Base-by-base conservation (phyloP, 352 stramenopile genomes). In the Peronospora destructor region DNA sequence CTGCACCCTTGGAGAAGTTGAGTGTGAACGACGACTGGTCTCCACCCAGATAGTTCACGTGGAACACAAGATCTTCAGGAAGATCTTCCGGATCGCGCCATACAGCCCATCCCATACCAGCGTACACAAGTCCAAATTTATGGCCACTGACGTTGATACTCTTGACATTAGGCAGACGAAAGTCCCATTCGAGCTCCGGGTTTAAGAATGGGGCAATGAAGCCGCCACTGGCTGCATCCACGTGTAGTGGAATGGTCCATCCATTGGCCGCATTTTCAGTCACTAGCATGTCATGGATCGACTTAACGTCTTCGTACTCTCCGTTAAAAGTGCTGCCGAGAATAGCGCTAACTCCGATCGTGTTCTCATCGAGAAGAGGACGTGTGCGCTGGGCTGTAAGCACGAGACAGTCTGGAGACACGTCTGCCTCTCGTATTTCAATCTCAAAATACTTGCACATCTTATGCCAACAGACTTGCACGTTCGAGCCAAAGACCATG, bases 391-490 rank as follows among this genome's bases (percentile, higher is more conserved):
- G 74, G 10, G 89, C 70, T 45, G 85, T 95, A 32, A 96, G 75
- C 43, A 94, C 76, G 11, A 96, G 82, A 14, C 57, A 73, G 56
- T 95, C 85, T 2, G 76, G 70, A 23, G 84, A 94, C 35, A 97
- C 84, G 40, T 90, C 75, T 28, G 86, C 84, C 49, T 96, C 76
- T 32, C 87, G 84, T 35, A 89, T 76, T 49, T 96, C 87, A 43
- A 97, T 83, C 55, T 97, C 89, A 73, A 97, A 96, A 68, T 96
- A 97, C 57, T 87, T 87, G 76, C 87, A 96, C 69, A 95, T 87
- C 66, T 97, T 97, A 70, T 97, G 85, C 89, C 89, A 97, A 68
- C 86, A 93, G 19, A 95, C 86, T 55, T 96, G 85, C 16, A 95
- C 87, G 61, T 96, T 96, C 14, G 82, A 86, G 56, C 87, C 87